Evolutionary conservation across 805 yeast genomes (phyloP), one percentile per base, ranked within the genome.

Genomic region (Zygosaccharomyces rouxii): DNA sequence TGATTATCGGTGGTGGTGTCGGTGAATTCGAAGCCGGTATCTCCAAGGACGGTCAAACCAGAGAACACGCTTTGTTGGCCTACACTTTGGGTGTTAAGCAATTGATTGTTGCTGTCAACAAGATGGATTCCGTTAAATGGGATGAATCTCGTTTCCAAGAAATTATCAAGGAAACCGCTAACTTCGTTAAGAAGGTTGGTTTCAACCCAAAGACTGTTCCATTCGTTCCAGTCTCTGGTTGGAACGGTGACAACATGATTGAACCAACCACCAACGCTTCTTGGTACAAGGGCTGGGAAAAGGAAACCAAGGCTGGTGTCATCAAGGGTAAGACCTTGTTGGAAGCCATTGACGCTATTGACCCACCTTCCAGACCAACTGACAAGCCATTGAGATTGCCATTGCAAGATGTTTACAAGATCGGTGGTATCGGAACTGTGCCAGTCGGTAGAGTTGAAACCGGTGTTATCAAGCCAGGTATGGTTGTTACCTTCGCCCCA

Each of bases 11-110:
- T 70, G 87, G 90, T 73, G 92, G 94, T 75, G 81, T 80, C 70
- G 94, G 94, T 86, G 95, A 87, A 75, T 87, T 86, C 81, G 95
- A 86, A 79, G 90, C 95, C 67, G 95, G 95, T 77, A 87, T 87
- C 79, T 85, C 94, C 70, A 80, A 86, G 81, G 95, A 86, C 68
- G 95, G 95, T 72, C 95, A 86, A 78, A 87, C 95, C 74, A 86
- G 92, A 79, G 95, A 87, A 78, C 95, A 86, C 81, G 95, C 96
- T 71, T 79, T 86, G 61, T 80, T 86, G 70, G 92, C 95, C 69
- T 83, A 73, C 85, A 86, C 95, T 71, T 79, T 87, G 67, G 95
- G 95, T 79, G 94, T 86, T 60, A 80, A 74, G 62, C 92, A 85
- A 75, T 79, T 86, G 72, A 84, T 86, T 70, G 90, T 86, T 75